A percentile compares a stretch with the other conserved stretches of the same genome.
phyloP scores from a whole-genome alignment of 1,139 yeast species.

The Cylindricascospora bacillispora region DNA sequence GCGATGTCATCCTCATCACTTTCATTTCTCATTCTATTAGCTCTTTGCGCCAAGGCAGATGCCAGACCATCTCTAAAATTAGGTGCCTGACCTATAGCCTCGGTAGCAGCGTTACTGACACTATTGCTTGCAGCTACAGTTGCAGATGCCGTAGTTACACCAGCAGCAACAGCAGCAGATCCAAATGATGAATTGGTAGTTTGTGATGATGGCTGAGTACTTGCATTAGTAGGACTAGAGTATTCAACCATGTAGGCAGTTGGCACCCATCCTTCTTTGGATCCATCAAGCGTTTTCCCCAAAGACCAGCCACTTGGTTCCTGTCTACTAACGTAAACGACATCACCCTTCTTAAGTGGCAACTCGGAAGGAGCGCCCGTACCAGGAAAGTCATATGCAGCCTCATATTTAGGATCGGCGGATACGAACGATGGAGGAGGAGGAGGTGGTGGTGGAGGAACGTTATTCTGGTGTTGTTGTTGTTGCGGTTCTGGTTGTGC shows the following conservation, averaged over 20 bases:
- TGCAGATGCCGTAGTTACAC: too few species aligned
- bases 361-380: slow-evolving; percentile 71
- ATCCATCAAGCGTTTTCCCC: slow-evolving; percentile 62
- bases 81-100: slow-evolving; percentile 43
- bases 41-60: slow-evolving; percentile 75
- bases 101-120: slow-evolving; percentile 26
- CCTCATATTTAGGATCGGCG: slow-evolving; percentile 66
- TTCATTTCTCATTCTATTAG: slow-evolving; percentile 61
- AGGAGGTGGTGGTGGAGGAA: slow-evolving; percentile 54
- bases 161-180: slow-evolving; percentile 16
- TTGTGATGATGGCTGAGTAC: slow-evolving; percentile 2
- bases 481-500: slow-evolving; percentile 3
- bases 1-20: slow-evolving; percentile 74
- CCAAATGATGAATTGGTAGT: slow-evolving; percentile 26
- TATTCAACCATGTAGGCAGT: slow-evolving; percentile 70
- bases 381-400: slow-evolving; percentile 86
- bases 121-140: slow-evolving; percentile 46
- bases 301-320: slow-evolving; percentile 88
- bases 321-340: slow-evolving; percentile 56
- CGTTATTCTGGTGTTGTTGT: slow-evolving; percentile 16
- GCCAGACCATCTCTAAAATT: slow-evolving; percentile 78
- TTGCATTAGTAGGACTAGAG: slow-evolving; percentile 53
- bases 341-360: slow-evolving; percentile 62
- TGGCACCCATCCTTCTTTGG: slow-evolving; percentile 95
- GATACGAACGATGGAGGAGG: slow-evolving; percentile 49